phyloP scores from a whole-genome alignment of 2,329 filamentous ascomycete genomes.

The Trichoderma harzianum region DNA sequence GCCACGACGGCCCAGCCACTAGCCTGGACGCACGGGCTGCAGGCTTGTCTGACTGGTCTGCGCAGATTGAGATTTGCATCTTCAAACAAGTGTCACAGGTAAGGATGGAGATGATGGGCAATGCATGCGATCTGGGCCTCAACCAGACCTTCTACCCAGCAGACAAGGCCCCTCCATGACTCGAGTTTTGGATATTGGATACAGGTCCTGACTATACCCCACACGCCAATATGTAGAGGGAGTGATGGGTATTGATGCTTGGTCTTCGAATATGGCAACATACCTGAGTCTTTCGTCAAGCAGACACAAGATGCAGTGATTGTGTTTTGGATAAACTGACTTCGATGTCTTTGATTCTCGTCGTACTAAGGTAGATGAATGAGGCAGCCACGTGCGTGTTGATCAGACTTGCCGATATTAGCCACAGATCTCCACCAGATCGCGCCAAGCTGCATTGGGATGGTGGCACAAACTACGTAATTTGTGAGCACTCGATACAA shows the following conservation, averaged over 20 bases:
- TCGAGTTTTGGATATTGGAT: not conserved
- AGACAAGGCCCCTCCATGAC: not conserved
- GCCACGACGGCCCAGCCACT: not conserved
- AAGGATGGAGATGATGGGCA: not conserved
- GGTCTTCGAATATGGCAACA: not conserved
- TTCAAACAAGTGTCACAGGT: not conserved
- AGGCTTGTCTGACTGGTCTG: not conserved
- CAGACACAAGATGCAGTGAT: not conserved
- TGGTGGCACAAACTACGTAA: slow-evolving; percentile 7
- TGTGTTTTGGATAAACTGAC: not conserved
- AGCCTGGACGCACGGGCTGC: not conserved
- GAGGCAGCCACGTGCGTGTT: slow-evolving; percentile 3
- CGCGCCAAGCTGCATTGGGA: slow-evolving; percentile 10
- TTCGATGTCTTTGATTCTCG: not conserved
- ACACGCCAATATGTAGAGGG: not conserved
- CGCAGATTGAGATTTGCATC: not conserved
- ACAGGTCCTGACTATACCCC: not conserved
- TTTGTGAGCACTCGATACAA: not conserved
- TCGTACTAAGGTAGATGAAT: not conserved
- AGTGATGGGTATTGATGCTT: not conserved
- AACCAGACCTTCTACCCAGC: not conserved
- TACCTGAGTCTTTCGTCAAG: not conserved
- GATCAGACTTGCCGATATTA: not conserved
- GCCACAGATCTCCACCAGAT: slow-evolving; percentile 14
- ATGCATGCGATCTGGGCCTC: not conserved